Percentiles rank a stretch among this genome's conserved stretches.
phyloP scores from a whole-genome alignment of 2,329 filamentous ascomycete genomes.

The Lachnellula hyalina region DNA sequence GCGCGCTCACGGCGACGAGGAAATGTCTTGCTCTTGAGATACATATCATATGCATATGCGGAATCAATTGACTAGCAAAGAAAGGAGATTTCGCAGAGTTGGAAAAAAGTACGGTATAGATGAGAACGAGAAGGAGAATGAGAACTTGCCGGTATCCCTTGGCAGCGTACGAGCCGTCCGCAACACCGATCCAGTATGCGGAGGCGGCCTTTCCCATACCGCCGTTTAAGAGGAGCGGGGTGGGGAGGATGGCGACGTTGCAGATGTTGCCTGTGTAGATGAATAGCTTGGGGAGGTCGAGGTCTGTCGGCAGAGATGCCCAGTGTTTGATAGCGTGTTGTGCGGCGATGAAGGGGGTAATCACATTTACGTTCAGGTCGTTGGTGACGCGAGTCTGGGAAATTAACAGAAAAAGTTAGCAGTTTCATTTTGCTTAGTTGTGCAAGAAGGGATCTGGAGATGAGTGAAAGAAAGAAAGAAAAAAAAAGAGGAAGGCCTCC shows the following conservation, averaged over 20 bases:
- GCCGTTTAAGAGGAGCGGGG: not conserved
- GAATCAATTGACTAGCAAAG: too few species aligned
- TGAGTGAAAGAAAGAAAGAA: too few species aligned
- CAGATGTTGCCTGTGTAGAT: conserved; percentile 4
- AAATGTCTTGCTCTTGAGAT: too few species aligned
- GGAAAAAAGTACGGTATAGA: too few species aligned
- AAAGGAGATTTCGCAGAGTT: too few species aligned
- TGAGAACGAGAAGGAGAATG: too few species aligned
- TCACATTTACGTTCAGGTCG: not conserved
- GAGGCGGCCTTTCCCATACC: conserved; percentile 2
- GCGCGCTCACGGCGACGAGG: too few species aligned
- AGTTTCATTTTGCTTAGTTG: too few species aligned
- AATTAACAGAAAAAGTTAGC: too few species aligned
- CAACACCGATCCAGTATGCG: not conserved
- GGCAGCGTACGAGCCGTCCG: not conserved
- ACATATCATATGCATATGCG: too few species aligned
- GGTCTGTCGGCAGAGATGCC: not conserved
- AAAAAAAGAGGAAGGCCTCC: too few species aligned
- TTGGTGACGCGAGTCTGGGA: not conserved
- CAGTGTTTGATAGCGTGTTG: not conserved
- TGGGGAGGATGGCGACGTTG: not conserved
- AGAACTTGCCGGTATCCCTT: not conserved
- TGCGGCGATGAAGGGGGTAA: not conserved
- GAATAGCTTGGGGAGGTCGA: not conserved
- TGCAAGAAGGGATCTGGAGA: too few species aligned